Conservation (phyloP, 2,329 filamentous ascomycete species). For the Cordyceps cateniannulata region DNA sequence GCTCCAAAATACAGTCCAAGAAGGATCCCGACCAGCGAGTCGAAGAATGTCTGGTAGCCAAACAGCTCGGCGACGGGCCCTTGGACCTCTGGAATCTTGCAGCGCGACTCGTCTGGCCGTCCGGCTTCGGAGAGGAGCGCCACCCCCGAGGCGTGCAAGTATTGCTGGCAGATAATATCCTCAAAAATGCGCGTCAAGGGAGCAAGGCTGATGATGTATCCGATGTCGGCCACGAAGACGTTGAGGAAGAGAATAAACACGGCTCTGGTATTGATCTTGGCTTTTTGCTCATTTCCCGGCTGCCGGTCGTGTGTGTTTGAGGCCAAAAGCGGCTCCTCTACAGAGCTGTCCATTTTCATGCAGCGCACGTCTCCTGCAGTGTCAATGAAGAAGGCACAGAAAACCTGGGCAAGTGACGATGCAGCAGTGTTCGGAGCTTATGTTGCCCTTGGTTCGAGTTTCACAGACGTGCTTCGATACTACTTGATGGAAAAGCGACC, state of each 20-base stretch:
- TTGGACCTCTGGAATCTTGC: slow-evolving; percentile 8
- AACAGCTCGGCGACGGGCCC: slow-evolving; percentile 7
- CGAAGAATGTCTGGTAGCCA: slow-evolving; percentile 5
- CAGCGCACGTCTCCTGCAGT: background rate
- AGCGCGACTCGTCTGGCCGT: slow-evolving; percentile 4
- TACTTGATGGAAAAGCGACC: background rate
- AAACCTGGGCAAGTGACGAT: too few relatives aligned
- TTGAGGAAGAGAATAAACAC: background rate
- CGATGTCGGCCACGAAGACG: background rate
- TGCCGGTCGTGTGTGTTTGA: background rate
- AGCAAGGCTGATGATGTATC: slow-evolving; percentile 4
- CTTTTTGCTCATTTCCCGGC: background rate
- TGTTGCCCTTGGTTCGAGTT: background rate
- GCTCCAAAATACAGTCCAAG: slow-evolving; percentile 9
- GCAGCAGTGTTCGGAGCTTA: too few relatives aligned
- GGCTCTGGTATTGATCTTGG: background rate
- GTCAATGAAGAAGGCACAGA: background rate
- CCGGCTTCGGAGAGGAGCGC: background rate
- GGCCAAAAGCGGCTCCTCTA: slow-evolving; percentile 5
- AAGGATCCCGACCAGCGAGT: slow-evolving; percentile 3
- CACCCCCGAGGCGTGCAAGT: background rate
- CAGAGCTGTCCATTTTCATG: background rate
- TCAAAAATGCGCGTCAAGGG: slow-evolving; percentile 6
- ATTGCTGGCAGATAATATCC: slow-evolving; percentile 2
- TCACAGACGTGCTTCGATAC: background rate